phyloP scores from a whole-genome alignment of 768 basidiomycete genomes.

The Amanita polypyramis region DNA sequence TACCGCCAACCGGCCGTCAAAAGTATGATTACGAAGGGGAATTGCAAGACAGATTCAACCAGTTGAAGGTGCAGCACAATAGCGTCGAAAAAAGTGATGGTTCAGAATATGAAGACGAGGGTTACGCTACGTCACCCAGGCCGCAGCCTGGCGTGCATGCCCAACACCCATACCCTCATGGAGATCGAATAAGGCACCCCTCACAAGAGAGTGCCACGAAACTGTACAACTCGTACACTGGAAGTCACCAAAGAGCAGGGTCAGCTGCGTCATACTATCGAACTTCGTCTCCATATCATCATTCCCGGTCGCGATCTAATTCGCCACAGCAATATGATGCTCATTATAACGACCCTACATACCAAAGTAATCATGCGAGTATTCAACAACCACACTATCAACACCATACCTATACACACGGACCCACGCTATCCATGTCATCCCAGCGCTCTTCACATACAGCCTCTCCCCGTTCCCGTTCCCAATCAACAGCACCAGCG shows the following conservation, averaged over 20 bases:
- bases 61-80: slow-evolving; percentile 34
- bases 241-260: slow-evolving; percentile 38
- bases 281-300: slow-evolving; percentile 22
- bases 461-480: slow-evolving; percentile 42
- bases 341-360: slow-evolving; percentile 23
- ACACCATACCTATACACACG: slow-evolving; percentile 8
- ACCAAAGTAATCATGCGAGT: slow-evolving; percentile 10
- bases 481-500: slow-evolving; percentile 35
- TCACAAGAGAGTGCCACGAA: slow-evolving; percentile 3
- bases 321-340: slow-evolving; percentile 25
- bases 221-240: slow-evolving; percentile 20
- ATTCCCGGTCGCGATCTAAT: slow-evolving; percentile 30
- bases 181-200: slow-evolving; percentile 12
- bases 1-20: slow-evolving; percentile 30
- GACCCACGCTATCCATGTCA: slow-evolving; percentile 34
- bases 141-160: slow-evolving; percentile 23
- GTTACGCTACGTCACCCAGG: slow-evolving; percentile 35
- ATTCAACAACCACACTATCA: slow-evolving; percentile 3
- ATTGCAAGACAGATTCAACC: slow-evolving; percentile 40
- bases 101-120: slow-evolving; percentile 59
- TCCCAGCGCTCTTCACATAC: slow-evolving; percentile 45
- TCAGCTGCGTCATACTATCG: slow-evolving; percentile 38
- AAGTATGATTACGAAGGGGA: slow-evolving; percentile 27
- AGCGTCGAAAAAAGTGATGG: slow-evolving; percentile 41
- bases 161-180: slow-evolving; percentile 29